A percentile compares a stretch with the other conserved stretches of the same genome.
Conservation (phyloP, 345 rosid species). For the Citrus inodora region DNA sequence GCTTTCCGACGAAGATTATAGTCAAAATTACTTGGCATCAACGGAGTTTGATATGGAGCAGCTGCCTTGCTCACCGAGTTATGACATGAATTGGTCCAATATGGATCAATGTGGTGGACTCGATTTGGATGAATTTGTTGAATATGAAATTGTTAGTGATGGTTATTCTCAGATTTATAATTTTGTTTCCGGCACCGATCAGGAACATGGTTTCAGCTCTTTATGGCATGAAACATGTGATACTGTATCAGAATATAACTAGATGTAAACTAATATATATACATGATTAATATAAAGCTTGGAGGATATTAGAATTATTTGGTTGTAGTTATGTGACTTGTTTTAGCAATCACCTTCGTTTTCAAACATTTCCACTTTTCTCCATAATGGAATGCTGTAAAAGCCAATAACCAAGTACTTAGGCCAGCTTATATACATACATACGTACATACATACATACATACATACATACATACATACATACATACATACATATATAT, state of each 20-base stretch:
- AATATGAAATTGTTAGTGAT: constrained; percentile 16
- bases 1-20: constrained; percentile 2
- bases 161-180: constrained; percentile 28
- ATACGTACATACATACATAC: too few relatives aligned
- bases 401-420: too few relatives aligned
- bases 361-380: too few relatives aligned
- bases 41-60: constrained; percentile 21
- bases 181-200: constrained; percentile 18
- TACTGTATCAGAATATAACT: not conserved
- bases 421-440: too few relatives aligned
- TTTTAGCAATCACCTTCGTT: too few relatives aligned
- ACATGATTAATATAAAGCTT: not conserved
- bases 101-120: not conserved
- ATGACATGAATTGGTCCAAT: constrained; percentile 45
- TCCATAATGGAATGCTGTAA: too few relatives aligned
- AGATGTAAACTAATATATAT: not conserved
- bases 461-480: too few relatives aligned
- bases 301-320: not conserved
- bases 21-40: not conserved
- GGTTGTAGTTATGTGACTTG: not conserved
- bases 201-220: constrained; percentile 30
- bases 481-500: too few relatives aligned
- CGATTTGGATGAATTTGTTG: not conserved
- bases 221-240: constrained; percentile 46
- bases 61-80: constrained; percentile 30